A percentile compares a stretch with the other conserved stretches of the same genome.
Conservation (phyloP, 1,284 basidiomycete species). For the Paramarasmius palmivorus region DNA sequence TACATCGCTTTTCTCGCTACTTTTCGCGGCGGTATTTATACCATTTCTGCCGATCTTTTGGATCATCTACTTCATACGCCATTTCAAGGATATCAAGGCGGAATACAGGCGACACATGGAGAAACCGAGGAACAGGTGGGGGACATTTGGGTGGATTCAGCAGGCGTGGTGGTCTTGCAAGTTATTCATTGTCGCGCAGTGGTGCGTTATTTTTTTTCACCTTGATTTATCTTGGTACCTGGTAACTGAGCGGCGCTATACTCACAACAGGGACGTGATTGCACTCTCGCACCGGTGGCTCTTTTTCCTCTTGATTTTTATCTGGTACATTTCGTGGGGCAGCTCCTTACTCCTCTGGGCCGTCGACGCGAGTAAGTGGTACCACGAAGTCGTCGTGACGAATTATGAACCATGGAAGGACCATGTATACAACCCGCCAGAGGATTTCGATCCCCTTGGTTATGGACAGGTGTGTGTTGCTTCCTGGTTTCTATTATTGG, state of each 20-base stretch:
- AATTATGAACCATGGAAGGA: not conserved
- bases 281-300: conserved; percentile 15
- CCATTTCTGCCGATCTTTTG: conserved; percentile 6
- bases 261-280: conserved; percentile 10
- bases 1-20: not conserved
- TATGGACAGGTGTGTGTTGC: conserved; percentile 11
- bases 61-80: conserved; percentile 15
- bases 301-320: conserved; percentile 6
- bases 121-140: conserved; percentile 10
- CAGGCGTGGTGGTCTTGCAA: not conserved
- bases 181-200: conserved; percentile 11
- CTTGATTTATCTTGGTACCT: not conserved
- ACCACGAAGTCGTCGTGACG: not conserved
- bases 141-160: conserved; percentile 8
- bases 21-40: conserved; percentile 3
- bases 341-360: conserved; percentile 7
- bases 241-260: too few relatives aligned
- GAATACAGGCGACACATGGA: conserved; percentile 14
- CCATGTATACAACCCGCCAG: not conserved
- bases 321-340: conserved; percentile 12
- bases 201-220: conserved; percentile 8
- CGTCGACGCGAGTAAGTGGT: conserved; percentile 3
- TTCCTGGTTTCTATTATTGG: not conserved
- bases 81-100: conserved; percentile 12
- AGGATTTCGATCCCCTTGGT: conserved; percentile 11